Evolutionary conservation across 2,329 filamentous ascomycete species (phyloP).

Genomic region (Rhinocladiella mackenziei): DNA sequence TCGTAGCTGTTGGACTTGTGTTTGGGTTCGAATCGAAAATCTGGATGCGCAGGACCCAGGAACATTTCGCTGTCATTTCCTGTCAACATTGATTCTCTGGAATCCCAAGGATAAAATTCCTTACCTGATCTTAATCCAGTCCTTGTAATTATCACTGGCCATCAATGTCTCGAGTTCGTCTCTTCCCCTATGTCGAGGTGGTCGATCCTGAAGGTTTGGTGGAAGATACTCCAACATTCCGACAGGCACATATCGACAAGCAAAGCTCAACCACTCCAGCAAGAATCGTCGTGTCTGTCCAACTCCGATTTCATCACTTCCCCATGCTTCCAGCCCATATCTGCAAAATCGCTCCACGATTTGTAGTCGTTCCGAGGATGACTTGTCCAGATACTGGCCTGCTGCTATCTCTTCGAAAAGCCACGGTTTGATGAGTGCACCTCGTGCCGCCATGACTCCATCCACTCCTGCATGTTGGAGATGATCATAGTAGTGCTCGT

Average conservation of each 20-base stretch:
- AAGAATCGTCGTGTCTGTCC: conserved; percentile 88
- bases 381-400: conserved; percentile 94
- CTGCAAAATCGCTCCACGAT: conserved; percentile 87
- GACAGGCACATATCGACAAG: conserved; percentile 84
- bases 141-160: conserved; percentile 84
- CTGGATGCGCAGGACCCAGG: conserved; percentile 80
- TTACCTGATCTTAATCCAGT: conserved; percentile 98
- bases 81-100: too few relatives aligned
- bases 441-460: conserved; percentile 94
- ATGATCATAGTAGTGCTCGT: conserved; percentile 78
- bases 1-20: conserved; percentile 94
- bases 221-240: conserved; percentile 85
- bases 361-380: conserved; percentile 74
- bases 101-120: conserved; percentile 34
- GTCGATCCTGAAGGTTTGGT: conserved; percentile 81
- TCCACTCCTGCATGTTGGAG: conserved; percentile 76
- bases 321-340: conserved; percentile 92
- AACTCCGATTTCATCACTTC: conserved; percentile 88
- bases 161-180: conserved; percentile 93
- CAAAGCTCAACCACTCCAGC: conserved; percentile 93
- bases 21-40: conserved; percentile 94
- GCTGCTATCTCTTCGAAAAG: conserved; percentile 93
- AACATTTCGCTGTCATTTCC: conserved; percentile 96
- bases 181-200: conserved; percentile 75
- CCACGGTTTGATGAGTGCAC: conserved; percentile 96